These are phyloP conservation scores for Vitis hybrid DNA, from an alignment of 177 flowering plant genomes.

Conservation along the genomic window DNA sequence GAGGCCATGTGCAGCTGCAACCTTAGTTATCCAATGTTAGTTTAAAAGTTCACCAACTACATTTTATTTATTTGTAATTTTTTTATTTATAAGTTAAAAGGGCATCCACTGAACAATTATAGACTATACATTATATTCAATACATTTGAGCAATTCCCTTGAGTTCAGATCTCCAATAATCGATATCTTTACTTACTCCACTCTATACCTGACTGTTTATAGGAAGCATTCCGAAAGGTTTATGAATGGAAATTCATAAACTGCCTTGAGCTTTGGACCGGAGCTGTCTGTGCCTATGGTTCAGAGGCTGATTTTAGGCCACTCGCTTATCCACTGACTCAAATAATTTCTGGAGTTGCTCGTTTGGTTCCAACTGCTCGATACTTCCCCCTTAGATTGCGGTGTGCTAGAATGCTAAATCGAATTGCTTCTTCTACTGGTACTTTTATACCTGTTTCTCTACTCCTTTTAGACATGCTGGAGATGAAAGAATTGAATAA, in stretches of 20 bases:
- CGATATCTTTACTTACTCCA: background rate
- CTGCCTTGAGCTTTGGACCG: conserved; percentile 98
- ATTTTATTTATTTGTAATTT: too few relatives aligned
- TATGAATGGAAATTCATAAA: conserved; percentile 94
- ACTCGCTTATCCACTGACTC: conserved; percentile 88
- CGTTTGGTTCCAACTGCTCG: conserved; percentile 89
- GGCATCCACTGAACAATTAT: background rate
- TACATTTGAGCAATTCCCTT: background rate
- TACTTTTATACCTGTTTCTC: conserved; percentile 76
- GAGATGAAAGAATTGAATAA: conserved; percentile 87
- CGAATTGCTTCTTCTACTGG: conserved; percentile 74
- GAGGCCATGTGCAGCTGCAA: background rate
- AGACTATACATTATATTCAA: background rate
- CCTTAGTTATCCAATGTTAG: background rate
- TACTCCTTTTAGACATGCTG: conserved; percentile 87
- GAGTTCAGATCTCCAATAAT: background rate
- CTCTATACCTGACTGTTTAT: conserved; percentile 1
- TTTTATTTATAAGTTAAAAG: too few relatives aligned
- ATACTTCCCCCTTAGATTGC: conserved; percentile 84
- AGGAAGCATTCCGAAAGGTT: conserved; percentile 87
- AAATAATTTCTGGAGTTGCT: conserved; percentile 83
- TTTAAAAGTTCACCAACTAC: too few relatives aligned
- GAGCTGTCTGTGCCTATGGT: conserved; percentile 73
- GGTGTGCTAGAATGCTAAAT: conserved; percentile 93
- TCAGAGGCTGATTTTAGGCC: conserved; percentile 72